Conservation (phyloP, 176 grass and related monocot species). For the Elaeis guineensis region DNA sequence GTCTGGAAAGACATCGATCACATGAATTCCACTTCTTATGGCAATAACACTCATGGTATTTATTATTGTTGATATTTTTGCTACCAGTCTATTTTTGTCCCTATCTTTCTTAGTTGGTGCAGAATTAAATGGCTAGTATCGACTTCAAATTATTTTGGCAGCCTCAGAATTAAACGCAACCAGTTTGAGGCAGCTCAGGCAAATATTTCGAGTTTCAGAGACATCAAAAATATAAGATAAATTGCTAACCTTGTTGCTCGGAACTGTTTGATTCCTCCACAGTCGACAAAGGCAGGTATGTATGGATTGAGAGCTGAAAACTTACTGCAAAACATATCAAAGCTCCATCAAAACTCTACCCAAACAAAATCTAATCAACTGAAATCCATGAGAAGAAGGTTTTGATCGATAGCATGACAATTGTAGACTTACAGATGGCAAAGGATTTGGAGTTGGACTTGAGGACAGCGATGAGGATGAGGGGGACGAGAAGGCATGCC, state of each 20-base stretch:
- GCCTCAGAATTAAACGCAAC: no score
- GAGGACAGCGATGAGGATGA: not conserved
- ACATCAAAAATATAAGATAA: not conserved
- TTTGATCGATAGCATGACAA: not conserved
- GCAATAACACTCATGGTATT: no score
- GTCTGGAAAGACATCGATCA: no score
- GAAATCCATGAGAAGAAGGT: not conserved
- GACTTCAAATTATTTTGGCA: no score
- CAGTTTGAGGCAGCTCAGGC: no score
- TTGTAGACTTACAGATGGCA: not conserved
- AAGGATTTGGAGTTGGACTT: not conserved
- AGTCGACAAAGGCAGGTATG: not conserved
- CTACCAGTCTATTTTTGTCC: no score
- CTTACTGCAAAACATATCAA: not conserved
- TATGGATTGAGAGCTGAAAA: not conserved
- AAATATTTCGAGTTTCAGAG: not conserved
- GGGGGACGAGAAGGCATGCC: not conserved
- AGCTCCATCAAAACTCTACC: not conserved
- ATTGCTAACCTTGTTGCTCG: not conserved
- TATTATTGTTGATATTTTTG: no score
- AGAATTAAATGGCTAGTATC: no score
- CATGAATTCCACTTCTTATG: no score
- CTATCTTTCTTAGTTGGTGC: no score
- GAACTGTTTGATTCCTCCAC: not conserved
- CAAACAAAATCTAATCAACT: not conserved